phyloP scores from a whole-genome alignment of 1,284 basidiomycete genomes.

The Tylopilus sp. region DNA sequence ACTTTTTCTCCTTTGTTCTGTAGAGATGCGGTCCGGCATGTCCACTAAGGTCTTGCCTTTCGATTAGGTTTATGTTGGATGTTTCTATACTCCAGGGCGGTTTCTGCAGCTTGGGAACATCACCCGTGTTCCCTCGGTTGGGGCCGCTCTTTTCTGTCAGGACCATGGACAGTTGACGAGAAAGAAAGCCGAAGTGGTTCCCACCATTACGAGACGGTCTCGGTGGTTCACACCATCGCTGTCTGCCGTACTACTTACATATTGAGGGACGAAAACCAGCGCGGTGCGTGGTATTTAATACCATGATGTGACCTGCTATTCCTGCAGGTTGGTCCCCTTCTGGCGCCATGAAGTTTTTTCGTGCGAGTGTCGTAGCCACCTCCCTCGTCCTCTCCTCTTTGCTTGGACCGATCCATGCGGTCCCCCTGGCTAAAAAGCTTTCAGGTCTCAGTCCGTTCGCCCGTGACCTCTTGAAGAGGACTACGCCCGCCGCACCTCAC shows the following conservation, averaged over 20 bases:
- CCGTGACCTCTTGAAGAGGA: background rate
- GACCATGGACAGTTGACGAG: too few species aligned
- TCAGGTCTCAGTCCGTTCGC: background rate
- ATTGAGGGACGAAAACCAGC: background rate
- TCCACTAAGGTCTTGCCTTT: too few species aligned
- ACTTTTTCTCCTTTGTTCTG: too few species aligned
- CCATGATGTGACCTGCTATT: background rate
- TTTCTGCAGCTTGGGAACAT: too few species aligned
- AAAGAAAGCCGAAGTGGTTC: too few species aligned
- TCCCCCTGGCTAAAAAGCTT: background rate
- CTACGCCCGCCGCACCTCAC: background rate
- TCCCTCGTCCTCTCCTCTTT: conserved; percentile 2
- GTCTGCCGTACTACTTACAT: conserved; percentile 7
- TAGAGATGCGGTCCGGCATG: too few species aligned
- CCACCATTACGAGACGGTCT: too few species aligned
- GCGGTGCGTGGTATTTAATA: conserved; percentile 17
- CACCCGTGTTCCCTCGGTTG: too few species aligned
- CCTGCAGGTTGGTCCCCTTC: background rate
- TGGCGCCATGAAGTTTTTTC: conserved; percentile 18
- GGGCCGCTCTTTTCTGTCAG: too few species aligned
- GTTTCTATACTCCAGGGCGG: too few species aligned
- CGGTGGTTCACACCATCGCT: conserved; percentile 10
- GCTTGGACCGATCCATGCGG: background rate
- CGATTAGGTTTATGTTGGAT: too few species aligned
- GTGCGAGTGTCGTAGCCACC: conserved; percentile 4